These are phyloP conservation scores for Breviolum minutum DNA, from an alignment of 73 alveolate species.

Conservation along the genomic window DNA sequence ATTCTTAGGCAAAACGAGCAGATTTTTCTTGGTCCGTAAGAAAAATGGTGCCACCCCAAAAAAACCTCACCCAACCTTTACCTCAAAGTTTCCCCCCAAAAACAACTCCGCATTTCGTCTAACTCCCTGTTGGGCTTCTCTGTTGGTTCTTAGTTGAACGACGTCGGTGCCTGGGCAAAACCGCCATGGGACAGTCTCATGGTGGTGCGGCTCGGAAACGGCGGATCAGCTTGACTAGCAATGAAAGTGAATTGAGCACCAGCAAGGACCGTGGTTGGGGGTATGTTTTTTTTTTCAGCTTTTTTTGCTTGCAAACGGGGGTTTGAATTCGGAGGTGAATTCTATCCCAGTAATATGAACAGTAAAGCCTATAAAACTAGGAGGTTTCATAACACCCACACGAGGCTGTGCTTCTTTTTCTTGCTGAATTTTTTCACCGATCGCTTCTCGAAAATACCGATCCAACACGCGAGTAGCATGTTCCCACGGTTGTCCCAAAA, in stretches of 20 bases:
- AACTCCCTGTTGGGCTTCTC: not conserved
- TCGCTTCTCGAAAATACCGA: not conserved
- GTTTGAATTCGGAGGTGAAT: no score
- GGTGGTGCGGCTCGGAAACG: constrained; percentile 10
- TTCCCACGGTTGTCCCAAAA: no score
- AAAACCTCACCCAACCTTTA: not conserved
- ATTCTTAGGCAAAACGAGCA: no score
- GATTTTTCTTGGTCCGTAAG: not conserved
- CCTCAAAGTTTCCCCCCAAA: not conserved
- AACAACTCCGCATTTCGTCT: not conserved
- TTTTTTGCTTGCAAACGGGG: no score
- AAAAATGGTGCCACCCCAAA: not conserved
- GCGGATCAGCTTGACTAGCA: not conserved
- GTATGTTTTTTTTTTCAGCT: no score
- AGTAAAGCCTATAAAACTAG: no score
- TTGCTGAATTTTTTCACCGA: not conserved
- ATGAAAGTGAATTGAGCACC: not conserved
- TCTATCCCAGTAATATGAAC: no score
- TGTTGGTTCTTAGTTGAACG: not conserved
- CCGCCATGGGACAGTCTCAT: constrained; percentile 22
- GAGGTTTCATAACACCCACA: no score
- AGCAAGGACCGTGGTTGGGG: no score
- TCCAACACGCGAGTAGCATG: not conserved
- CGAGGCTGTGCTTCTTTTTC: not conserved
- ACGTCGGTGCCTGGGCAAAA: no score